A percentile compares a stretch with the other conserved stretches of the same genome.
Conservation (phyloP, 2,329 filamentous ascomycete genomes). For the Bipolaris gigantea region DNA sequence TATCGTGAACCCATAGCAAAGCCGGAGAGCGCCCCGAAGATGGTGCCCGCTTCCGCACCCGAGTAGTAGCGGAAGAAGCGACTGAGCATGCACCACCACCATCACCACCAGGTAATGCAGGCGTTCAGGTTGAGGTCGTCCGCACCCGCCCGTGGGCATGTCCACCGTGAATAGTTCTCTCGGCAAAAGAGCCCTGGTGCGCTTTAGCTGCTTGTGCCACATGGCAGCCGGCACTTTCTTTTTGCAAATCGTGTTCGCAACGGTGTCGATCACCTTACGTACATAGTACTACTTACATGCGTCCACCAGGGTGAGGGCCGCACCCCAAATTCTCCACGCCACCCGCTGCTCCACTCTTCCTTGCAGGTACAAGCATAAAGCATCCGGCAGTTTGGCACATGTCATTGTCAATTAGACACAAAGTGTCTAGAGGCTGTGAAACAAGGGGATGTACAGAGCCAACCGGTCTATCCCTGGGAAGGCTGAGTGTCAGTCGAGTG, state of each 20-base stretch:
- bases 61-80: background rate
- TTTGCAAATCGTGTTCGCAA: slow-evolving; percentile 12
- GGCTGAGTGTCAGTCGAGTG: background rate
- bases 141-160: background rate
- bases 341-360: background rate
- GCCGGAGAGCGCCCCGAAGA: slow-evolving; percentile 4
- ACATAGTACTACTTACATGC: background rate
- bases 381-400: background rate
- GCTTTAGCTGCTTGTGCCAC: background rate
- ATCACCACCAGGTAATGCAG: background rate
- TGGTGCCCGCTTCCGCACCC: background rate
- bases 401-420: slow-evolving; percentile 1
- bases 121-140: background rate
- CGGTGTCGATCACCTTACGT: slow-evolving; percentile 6
- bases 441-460: background rate
- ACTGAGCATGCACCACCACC: slow-evolving; percentile 6
- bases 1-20: background rate
- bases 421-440: background rate
- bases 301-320: background rate
- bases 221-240: slow-evolving; percentile 1
- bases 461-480: background rate
- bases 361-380: background rate
- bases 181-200: background rate
- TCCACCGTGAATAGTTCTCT: slow-evolving; percentile 2
- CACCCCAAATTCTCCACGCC: background rate